Evolutionary conservation across 2,329 filamentous ascomycete genomes (phyloP).

Genomic region (Aureobasidium sp.): DNA sequence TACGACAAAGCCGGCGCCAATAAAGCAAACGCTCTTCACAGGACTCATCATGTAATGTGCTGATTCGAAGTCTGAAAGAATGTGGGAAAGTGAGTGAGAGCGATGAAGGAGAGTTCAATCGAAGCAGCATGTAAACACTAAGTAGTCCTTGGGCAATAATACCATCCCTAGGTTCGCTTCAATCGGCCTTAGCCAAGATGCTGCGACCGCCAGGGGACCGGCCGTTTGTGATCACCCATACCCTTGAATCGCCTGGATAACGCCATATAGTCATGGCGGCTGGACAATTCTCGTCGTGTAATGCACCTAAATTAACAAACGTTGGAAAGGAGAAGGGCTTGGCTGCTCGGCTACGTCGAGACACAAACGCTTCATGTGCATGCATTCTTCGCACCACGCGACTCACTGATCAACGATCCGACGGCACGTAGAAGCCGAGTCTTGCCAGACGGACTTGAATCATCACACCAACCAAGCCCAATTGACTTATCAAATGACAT

Average conservation of each 20-base stretch:
- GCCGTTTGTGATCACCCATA: not conserved
- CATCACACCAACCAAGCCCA: not conserved
- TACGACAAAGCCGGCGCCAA: conserved; percentile 18
- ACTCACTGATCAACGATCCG: not conserved
- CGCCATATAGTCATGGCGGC: not conserved
- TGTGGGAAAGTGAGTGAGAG: not conserved
- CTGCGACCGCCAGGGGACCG: not conserved
- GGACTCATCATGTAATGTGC: not conserved
- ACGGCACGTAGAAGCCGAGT: not conserved
- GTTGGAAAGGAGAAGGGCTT: not conserved
- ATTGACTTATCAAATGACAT: not conserved
- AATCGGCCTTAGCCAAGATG: not conserved
- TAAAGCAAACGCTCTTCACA: conserved; percentile 16
- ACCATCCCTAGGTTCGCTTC: not conserved
- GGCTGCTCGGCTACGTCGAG: too few species aligned
- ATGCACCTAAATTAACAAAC: not conserved
- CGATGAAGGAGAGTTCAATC: not conserved
- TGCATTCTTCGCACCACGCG: not conserved
- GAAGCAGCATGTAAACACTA: not conserved
- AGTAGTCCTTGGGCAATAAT: not conserved
- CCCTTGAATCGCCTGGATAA: not conserved
- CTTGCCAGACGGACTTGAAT: not conserved
- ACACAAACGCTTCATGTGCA: not conserved
- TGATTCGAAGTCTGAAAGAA: not conserved
- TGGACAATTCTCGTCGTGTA: not conserved